Percentiles rank a stretch among this genome's conserved stretches.
Evolutionary conservation across 805 yeast genomes (phyloP).

Genomic region (Lipomyces japonicus): DNA sequence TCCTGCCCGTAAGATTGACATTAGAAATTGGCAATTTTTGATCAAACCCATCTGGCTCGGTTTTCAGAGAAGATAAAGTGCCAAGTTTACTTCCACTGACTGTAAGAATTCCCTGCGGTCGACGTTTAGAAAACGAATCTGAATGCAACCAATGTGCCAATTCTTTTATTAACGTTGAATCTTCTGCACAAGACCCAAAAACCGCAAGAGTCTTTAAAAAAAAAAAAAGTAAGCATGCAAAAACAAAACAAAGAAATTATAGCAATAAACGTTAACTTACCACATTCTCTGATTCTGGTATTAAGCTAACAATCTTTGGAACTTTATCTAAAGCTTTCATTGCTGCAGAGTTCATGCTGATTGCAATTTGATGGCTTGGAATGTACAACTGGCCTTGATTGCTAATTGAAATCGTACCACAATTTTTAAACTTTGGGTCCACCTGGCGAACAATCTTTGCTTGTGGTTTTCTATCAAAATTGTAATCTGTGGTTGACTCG

Average conservation of each 20-base stretch:
- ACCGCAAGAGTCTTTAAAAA: constrained; percentile 16
- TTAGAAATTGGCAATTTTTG: constrained; percentile 2
- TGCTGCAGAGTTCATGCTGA: constrained; percentile 8
- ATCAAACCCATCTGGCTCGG: neutral
- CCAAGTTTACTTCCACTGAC: constrained; percentile 4
- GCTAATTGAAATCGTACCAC: neutral
- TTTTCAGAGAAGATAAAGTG: neutral
- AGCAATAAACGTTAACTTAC: neutral
- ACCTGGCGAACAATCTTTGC: neutral
- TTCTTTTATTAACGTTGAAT: constrained; percentile 2
- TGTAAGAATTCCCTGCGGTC: constrained; percentile 10
- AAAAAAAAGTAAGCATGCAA: too few relatives aligned
- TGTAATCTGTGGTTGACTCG: neutral
- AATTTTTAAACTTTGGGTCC: neutral
- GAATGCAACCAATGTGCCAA: constrained; percentile 7
- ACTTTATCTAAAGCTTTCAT: neutral
- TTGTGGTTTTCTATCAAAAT: neutral
- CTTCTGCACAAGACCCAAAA: constrained; percentile 20
- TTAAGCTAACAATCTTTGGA: neutral
- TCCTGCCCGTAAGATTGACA: neutral
- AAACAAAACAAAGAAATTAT: neutral
- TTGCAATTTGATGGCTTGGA: constrained; percentile 11
- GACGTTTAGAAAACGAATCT: constrained; percentile 6
- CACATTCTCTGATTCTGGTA: neutral
- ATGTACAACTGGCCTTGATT: constrained; percentile 3